phyloP scores from a whole-genome alignment of 2,329 filamentous ascomycete genomes.

The Trichoderma sp. region DNA sequence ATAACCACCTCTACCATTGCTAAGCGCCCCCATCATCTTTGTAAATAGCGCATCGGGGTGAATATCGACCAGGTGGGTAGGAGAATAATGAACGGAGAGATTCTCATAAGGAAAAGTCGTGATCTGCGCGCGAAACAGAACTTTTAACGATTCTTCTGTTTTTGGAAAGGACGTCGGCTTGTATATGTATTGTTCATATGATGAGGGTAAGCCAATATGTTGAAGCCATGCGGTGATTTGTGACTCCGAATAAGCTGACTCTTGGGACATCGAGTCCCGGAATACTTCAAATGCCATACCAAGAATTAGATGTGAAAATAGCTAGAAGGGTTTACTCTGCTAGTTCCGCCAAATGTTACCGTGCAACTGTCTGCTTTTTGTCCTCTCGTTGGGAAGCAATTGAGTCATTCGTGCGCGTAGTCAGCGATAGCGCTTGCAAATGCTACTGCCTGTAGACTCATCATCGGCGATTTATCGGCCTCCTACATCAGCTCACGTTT shows the following conservation, averaged over 20 bases:
- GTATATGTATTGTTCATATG: neutral
- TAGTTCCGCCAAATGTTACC: neutral
- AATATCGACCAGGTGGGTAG: slow-evolving; percentile 29
- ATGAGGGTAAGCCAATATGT: neutral
- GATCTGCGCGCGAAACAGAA: neutral
- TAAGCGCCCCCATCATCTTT: slow-evolving; percentile 47
- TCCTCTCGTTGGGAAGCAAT: neutral
- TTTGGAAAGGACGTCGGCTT: neutral
- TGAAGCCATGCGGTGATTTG: neutral
- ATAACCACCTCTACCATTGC: slow-evolving; percentile 55
- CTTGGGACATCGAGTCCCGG: neutral
- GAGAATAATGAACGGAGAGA: neutral
- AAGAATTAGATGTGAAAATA: neutral
- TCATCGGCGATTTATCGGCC: neutral
- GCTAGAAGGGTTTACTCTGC: neutral
- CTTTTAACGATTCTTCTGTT: neutral
- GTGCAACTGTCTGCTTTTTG: neutral
- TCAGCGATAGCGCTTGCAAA: neutral
- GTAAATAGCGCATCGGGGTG: slow-evolving; percentile 48
- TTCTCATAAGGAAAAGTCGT: neutral
- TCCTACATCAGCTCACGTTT: neutral
- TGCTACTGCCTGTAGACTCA: neutral
- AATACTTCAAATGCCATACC: neutral
- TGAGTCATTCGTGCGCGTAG: neutral
- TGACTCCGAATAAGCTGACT: neutral